A percentile compares a stretch with the other conserved stretches of the same genome.
These are phyloP conservation scores for Blastobotrys malaysiensis DNA, from an alignment of 1,139 yeast genomes.

Conservation along the genomic window DNA sequence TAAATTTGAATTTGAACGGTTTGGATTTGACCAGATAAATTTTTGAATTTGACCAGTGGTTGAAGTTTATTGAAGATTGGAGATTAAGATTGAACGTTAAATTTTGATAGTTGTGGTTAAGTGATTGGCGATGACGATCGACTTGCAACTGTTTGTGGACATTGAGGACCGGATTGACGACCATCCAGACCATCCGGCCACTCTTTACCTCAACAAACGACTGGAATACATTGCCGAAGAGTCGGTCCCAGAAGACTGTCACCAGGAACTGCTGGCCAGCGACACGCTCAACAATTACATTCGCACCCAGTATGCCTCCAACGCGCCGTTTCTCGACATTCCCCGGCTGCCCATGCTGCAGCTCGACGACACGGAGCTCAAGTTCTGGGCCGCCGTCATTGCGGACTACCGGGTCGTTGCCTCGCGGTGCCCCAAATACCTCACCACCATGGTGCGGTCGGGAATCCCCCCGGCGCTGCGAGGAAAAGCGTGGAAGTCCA, in stretches of 20 bases:
- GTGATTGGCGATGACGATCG: slow-evolving; percentile 1
- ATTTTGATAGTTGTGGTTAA: background rate
- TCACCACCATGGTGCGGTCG: slow-evolving; percentile 30
- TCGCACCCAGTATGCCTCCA: slow-evolving; percentile 6
- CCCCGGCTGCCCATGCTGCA: slow-evolving; percentile 20
- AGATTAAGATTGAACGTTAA: background rate
- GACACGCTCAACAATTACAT: slow-evolving; percentile 13
- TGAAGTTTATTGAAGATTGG: too few species aligned
- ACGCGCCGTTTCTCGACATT: slow-evolving; percentile 23
- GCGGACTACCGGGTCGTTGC: slow-evolving; percentile 33
- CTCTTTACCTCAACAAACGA: slow-evolving; percentile 5
- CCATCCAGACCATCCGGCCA: slow-evolving; percentile 1
- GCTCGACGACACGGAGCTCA: slow-evolving; percentile 28
- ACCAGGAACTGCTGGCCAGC: slow-evolving; percentile 9
- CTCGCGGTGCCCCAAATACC: slow-evolving; percentile 30
- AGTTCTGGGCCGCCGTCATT: slow-evolving; percentile 35
- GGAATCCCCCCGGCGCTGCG: slow-evolving; percentile 39
- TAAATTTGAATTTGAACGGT: too few species aligned
- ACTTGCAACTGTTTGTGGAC: slow-evolving; percentile 8
- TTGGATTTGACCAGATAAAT: too few species aligned
- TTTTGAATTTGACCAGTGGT: too few species aligned
- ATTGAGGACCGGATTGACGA: slow-evolving; percentile 10
- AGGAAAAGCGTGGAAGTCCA: slow-evolving; percentile 36
- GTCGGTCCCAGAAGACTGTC: slow-evolving; percentile 11
- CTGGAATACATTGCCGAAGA: slow-evolving; percentile 8